Base-by-base conservation (phyloP, 2,329 filamentous ascomycete genomes). In the Nothophoma quercina region DNA sequence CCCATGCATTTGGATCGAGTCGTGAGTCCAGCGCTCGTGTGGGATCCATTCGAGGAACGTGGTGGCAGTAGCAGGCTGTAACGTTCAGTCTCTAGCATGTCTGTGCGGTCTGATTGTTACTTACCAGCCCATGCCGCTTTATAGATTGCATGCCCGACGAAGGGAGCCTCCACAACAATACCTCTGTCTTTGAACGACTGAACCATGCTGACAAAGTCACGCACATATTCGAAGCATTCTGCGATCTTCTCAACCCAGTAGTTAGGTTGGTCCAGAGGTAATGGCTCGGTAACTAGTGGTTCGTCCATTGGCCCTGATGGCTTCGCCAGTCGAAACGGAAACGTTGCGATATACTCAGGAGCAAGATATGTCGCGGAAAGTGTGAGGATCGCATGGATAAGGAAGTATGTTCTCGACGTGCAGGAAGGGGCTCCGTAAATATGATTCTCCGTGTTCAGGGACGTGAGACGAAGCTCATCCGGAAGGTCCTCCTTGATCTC, bases 41-140 rank as follows among this genome's bases (percentile, higher is more conserved):
- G 1, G 77, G 77, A 60, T 91, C 88, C 85, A 91, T 89, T 51
- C 83, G 81, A 0, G 86, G 85, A 50, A 90, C 91, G 63, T 86
- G 83, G 35, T 80, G 78, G 9, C 84, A 84, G 67, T 90, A 91
- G 2, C 89, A 78, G 26, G 85, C 77, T 74, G 30, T 0, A n/a
- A 2, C 15, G 2, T 4, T 63, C 18, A 64, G 59, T 34, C 7
- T 9, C 3, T 33, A 7, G n/a, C 5, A 13, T 10, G 4, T 25
- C 4, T 13, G 23, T 1, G 4, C 3, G 5, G 30, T 18, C n/a
- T 19, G 2, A 18, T 26, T 1, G 15, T 10, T 8, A 63, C 72
- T 58, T 64, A 75, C 74, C 85, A 13, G 85, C 79, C 62, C 89
- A 88, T 0, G 84, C 83, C 1, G 87, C 86, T 9, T 83, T 84